Base-by-base conservation (phyloP, 202 grass and related monocot species). In the Dendrocalamus latiflorus region DNA sequence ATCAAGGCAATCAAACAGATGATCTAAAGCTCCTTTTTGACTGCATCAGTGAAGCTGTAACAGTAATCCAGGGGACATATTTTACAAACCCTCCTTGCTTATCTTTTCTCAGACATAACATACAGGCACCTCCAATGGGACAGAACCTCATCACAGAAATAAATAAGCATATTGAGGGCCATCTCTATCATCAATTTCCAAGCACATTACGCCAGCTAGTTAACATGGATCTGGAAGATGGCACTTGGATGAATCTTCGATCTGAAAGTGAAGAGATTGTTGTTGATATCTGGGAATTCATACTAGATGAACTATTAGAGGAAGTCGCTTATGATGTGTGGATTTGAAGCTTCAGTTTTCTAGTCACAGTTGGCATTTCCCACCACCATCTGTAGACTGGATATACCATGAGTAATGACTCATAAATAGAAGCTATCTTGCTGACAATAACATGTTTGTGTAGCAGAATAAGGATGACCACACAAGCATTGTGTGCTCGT, bases 1-100 rank as follows among this genome's bases (percentile, higher is more conserved):
- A 73, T 60, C 80, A 74, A 47, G 50, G 34, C 33, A 49, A 82
- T 56, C 69, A 84, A 81, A 72, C 61, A 56, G 81, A 99, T 71
- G 81, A 90, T 72, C 49, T 61, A 14, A 95, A 81, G 85, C 77
- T 99, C 51, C 86, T 93, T 26, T 95, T 99, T 79, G 96, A 95
- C 75, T 94, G 91, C 72, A 89, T 92, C 44, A 80, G 84, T 76
- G 89, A 99, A 90, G 86, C 84, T 88, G 51, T 99, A 69, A 79
- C 79, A 71, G 67, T 83, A 77, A 90, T 95, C 18, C 87, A 93
- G 81, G 58, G 86, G 64, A 87, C 57, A 74, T 83, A 86, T 65
- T 95, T 87, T 74, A 88, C 57, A 78, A 87, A 60, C 63, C 33
- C 55, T 62, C 69, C 69, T 42, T 77, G 64, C 58, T 73, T 77